Evolutionary conservation across 2,329 filamentous ascomycete species (phyloP).

Genomic region (Colletotrichum sp.): DNA sequence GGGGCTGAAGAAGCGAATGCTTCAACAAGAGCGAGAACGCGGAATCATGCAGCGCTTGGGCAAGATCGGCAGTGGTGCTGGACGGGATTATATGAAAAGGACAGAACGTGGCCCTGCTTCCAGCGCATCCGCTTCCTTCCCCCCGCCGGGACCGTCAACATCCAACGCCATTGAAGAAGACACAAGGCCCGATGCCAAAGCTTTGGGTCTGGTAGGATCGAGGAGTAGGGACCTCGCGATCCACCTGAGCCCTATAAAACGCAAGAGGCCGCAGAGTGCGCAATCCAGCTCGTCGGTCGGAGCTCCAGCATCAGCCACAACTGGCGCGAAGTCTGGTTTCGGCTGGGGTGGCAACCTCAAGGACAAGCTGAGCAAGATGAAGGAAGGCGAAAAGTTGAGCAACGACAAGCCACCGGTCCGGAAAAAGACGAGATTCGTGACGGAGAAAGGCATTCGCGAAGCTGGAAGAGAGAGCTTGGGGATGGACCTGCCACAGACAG

Average conservation of each 20-base stretch:
- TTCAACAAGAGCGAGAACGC: slow-evolving; percentile 72
- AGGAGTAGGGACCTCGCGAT: slow-evolving; percentile 48
- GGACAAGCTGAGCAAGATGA: slow-evolving; percentile 65
- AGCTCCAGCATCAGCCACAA: slow-evolving; percentile 20
- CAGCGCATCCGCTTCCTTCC: not conserved
- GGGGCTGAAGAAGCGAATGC: slow-evolving; percentile 66
- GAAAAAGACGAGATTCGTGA: slow-evolving; percentile 82
- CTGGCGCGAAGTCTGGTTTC: slow-evolving; percentile 33
- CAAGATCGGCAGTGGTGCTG: slow-evolving; percentile 66
- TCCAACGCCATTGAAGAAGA: slow-evolving; percentile 27
- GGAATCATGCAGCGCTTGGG: slow-evolving; percentile 73
- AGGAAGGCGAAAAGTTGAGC: slow-evolving; percentile 55
- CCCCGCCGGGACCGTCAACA: not conserved
- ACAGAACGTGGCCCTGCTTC: slow-evolving; percentile 19
- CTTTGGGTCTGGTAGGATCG: slow-evolving; percentile 44
- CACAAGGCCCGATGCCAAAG: slow-evolving; percentile 45
- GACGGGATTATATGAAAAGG: slow-evolving; percentile 71
- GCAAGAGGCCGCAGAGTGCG: slow-evolving; percentile 61
- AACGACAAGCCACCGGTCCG: slow-evolving; percentile 51
- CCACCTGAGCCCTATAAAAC: slow-evolving; percentile 63
- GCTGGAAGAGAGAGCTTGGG: slow-evolving; percentile 77
- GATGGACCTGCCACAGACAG: slow-evolving; percentile 39
- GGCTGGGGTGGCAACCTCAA: slow-evolving; percentile 63
- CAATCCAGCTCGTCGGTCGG: slow-evolving; percentile 36
- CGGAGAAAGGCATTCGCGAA: slow-evolving; percentile 77